These are phyloP conservation scores for Boletus speciosus DNA, from an alignment of 768 basidiomycete genomes.

Conservation along the genomic window DNA sequence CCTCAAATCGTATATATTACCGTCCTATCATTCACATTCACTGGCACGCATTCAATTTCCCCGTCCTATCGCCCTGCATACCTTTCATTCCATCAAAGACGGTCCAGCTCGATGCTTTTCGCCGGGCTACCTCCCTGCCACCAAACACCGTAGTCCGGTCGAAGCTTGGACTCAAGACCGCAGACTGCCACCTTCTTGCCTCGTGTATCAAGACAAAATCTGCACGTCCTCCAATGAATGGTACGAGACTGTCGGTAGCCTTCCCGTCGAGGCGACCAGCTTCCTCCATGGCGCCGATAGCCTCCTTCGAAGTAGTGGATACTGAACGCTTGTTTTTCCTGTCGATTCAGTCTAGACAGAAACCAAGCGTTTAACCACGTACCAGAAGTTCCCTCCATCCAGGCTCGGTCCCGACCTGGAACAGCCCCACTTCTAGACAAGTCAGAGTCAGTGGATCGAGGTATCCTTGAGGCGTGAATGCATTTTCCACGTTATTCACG, in stretches of 20 bases:
- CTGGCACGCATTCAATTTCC: background rate
- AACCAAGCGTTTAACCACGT: conserved; percentile 15
- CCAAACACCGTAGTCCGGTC: conserved; percentile 18
- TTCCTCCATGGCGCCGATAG: conserved; percentile 36
- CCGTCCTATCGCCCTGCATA: background rate
- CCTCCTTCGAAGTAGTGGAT: conserved; percentile 49
- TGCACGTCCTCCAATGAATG: conserved; percentile 42
- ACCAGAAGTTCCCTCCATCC: conserved; percentile 50
- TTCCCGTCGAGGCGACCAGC: background rate
- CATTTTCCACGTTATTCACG: conserved; percentile 65
- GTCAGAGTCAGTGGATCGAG: conserved; percentile 59
- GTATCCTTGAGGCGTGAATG: conserved; percentile 67
- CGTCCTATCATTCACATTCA: background rate
- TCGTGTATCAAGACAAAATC: conserved; percentile 61
- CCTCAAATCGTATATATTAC: background rate
- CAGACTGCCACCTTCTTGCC: conserved; percentile 40
- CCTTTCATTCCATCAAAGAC: conserved; percentile 12
- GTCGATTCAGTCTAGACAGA: conserved; percentile 1
- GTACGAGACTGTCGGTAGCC: conserved; percentile 27
- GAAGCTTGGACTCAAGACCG: conserved; percentile 45
- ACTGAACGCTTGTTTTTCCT: conserved; percentile 42
- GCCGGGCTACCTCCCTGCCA: conserved; percentile 15
- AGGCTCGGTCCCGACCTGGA: conserved; percentile 50
- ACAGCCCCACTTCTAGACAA: conserved; percentile 54
- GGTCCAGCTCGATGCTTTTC: conserved; percentile 18